A percentile compares a stretch with the other conserved stretches of the same genome.
phyloP scores from a whole-genome alignment of 179 eudicot genomes.

The Spergularia azorica region DNA sequence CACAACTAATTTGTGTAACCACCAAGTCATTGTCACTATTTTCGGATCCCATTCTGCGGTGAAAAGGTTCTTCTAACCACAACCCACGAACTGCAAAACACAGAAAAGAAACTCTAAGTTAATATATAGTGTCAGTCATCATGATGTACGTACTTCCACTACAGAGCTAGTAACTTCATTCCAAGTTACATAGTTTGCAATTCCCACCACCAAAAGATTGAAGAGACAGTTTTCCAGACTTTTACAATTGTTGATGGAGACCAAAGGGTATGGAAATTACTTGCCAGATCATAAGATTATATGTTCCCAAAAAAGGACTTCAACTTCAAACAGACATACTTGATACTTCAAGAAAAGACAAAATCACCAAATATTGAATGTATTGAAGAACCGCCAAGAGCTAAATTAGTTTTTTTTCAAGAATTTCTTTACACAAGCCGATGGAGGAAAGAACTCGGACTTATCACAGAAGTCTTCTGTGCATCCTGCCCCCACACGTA shows the following conservation, averaged over 20 bases:
- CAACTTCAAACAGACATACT: neutral
- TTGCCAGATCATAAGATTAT: neutral
- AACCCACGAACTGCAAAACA: constrained; percentile 6
- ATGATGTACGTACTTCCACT: neutral
- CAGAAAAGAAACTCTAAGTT: neutral
- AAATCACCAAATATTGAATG: neutral
- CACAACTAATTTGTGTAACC: constrained; percentile 75
- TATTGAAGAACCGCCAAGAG: neutral
- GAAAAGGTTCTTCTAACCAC: too few species aligned
- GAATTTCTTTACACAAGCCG: neutral
- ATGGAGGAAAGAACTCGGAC: constrained; percentile 4
- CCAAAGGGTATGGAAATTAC: neutral
- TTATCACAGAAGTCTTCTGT: neutral
- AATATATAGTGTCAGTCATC: neutral
- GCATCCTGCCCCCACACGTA: neutral
- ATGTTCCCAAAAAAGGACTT: neutral
- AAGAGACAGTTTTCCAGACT: neutral
- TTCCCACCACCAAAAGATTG: neutral
- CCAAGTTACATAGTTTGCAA: neutral
- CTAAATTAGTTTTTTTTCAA: neutral
- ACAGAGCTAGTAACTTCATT: neutral
- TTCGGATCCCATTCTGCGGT: constrained; percentile 51
- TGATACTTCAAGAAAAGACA: neutral
- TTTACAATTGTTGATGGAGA: neutral
- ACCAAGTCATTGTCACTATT: constrained; percentile 43